Evolutionary conservation across 768 basidiomycete species (phyloP).

Genomic region (Termitomyces titanicus): DNA sequence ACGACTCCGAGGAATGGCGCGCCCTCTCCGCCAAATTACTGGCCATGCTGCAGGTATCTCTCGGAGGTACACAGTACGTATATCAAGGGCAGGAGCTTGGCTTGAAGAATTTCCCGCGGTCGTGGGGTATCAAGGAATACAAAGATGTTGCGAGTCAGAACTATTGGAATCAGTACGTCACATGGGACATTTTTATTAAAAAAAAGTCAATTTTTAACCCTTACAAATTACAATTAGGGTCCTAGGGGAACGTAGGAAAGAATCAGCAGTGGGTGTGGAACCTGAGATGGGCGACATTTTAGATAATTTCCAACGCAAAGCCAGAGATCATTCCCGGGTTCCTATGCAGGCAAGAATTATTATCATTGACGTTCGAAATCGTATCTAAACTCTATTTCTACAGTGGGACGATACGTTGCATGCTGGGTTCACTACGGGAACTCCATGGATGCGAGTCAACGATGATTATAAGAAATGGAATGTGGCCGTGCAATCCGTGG

Average conservation of each 20-base stretch:
- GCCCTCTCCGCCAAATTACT: conserved; percentile 60
- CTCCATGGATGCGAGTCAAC: conserved; percentile 74
- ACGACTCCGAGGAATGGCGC: conserved; percentile 58
- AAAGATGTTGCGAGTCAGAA: conserved; percentile 64
- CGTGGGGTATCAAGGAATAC: conserved; percentile 72
- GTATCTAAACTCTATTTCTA: background rate
- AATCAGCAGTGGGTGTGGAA: conserved; percentile 30
- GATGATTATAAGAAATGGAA: conserved; percentile 66
- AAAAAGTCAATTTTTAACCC: background rate
- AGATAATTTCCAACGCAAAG: conserved; percentile 54
- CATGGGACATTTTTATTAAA: background rate
- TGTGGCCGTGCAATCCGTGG: conserved; percentile 40
- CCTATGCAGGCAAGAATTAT: conserved; percentile 60
- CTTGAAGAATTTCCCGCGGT: conserved; percentile 55
- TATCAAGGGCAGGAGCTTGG: conserved; percentile 79
- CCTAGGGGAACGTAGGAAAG: conserved; percentile 31
- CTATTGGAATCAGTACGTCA: conserved; percentile 49
- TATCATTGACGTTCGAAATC: background rate
- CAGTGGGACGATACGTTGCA: conserved; percentile 56
- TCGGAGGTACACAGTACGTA: conserved; percentile 65
- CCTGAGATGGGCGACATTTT: conserved; percentile 63
- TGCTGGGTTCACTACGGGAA: conserved; percentile 62
- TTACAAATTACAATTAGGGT: conserved; percentile 32
- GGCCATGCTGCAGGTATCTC: conserved; percentile 55
- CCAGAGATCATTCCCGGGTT: conserved; percentile 66